These are phyloP conservation scores for Acanthamoeba castellanii DNA, from an alignment of 208 protist genomes.

Conservation along the genomic window DNA sequence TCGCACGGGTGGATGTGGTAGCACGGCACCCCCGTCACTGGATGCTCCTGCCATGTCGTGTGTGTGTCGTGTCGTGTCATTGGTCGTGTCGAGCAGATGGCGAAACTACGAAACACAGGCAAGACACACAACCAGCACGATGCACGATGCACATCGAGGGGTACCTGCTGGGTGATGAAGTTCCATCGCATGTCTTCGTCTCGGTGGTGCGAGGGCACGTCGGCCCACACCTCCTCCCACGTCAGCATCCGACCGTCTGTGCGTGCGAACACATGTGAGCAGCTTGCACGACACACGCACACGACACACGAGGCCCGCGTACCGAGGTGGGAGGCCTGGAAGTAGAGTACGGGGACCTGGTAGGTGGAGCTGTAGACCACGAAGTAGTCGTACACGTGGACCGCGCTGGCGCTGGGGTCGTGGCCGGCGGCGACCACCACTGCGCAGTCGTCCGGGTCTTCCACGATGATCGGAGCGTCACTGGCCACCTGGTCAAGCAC, in stretches of 20 bases:
- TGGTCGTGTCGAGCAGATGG: no score
- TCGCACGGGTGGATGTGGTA: slow-evolving; percentile 7
- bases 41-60: slow-evolving; percentile 47
- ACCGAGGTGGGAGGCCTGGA: slow-evolving; percentile 6
- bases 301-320: no score
- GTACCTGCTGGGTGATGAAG: slow-evolving; percentile 1
- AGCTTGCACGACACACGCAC: no score
- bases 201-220: neutral
- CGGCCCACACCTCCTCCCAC: slow-evolving; percentile 9
- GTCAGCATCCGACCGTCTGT: neutral
- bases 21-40: neutral
- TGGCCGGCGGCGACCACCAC: neutral
- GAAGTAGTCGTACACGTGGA: slow-evolving; percentile 26
- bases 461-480: neutral
- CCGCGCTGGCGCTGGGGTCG: neutral
- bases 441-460: neutral
- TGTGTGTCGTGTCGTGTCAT: neutral
- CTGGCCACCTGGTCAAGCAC: no score
- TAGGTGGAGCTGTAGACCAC: slow-evolving; percentile 58
- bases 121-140: no score
- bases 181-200: neutral
- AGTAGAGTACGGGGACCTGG: slow-evolving; percentile 56
- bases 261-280: neutral
- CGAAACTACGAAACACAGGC: no score
- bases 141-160: neutral